Evolutionary conservation across 164 flowering plant species (phyloP), one percentile per base, ranked within the genome.

Genomic region (Taxillus chinensis): DNA sequence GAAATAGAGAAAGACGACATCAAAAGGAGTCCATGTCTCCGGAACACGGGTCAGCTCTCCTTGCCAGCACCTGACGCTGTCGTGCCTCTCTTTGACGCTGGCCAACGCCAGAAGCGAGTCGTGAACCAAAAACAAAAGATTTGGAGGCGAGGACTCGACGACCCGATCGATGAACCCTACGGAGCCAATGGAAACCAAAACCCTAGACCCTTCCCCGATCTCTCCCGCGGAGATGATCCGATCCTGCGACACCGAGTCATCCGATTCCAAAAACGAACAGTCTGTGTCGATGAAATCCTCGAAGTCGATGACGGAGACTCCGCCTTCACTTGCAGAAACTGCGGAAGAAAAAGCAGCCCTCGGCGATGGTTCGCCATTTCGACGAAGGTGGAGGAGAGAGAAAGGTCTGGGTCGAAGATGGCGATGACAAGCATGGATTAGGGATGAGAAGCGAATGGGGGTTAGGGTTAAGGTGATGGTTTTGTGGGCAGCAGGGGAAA

Each of bases 261-360:
- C 87, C 8, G 70, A n/a, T 2, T 88, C 97, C 42, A 90, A 86
- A 74, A 93, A 88, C 3, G 99, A 89, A 90, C 95, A 90, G 68
- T 93, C 99, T 66, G 84, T 87, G 70, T 86, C 96, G 46, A 67
- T 48, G 11, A 83, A 53, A 5, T 90, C 96, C 43, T 83, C 84
- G 69, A 86, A 75, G 40, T 80, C 68, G 39, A 86, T 61, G 15
- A 72, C 79, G 14, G 85, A 64, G 40, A 76, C 67, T 12, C 67
- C 64, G 41, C 79, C 89, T 57, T 87, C 84, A 56, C 68, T 63
- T 50, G 78, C 53, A 51, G 79, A 72, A 16, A 59, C 5, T 40
- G 75, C 27, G 27, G 27, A 27, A 27, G 27, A 27, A 27, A 27
- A 27, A 27, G 27, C 10, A 55, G 69, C 62, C 58, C 58, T 14